Evolutionary conservation across 257 asterid species (phyloP).

Genomic region (Nicotiana sylvestris): DNA sequence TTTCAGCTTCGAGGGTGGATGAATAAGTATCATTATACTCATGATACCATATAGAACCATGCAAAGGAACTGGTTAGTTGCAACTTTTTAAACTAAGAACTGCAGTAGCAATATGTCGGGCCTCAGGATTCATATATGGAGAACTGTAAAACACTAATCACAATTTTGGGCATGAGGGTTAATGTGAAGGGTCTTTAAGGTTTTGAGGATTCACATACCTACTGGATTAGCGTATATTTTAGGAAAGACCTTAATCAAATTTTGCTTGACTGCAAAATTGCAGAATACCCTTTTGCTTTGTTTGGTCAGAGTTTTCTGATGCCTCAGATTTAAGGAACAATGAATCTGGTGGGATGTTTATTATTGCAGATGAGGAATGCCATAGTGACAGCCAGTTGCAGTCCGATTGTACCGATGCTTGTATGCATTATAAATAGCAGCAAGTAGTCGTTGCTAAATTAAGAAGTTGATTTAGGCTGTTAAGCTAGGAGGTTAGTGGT

Average conservation of each 20-base stretch:
- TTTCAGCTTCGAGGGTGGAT: background rate
- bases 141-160: background rate
- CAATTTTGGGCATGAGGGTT: background rate
- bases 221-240: background rate
- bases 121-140: background rate
- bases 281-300: background rate
- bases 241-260: background rate
- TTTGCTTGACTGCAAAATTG: background rate
- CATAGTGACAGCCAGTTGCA: background rate
- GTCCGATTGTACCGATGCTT: background rate
- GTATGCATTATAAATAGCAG: background rate
- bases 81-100: background rate
- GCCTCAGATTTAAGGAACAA: background rate
- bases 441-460: background rate
- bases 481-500: background rate
- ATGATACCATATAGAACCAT: background rate
- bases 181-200: background rate
- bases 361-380: background rate
- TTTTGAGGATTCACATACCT: background rate
- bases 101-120: background rate
- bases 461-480: background rate
- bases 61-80: background rate
- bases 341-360: background rate
- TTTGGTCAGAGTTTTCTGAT: background rate
- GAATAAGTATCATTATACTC: background rate